Conservation (phyloP, 2,329 filamentous ascomycete species). For the Nigrospora osmanthi region DNA sequence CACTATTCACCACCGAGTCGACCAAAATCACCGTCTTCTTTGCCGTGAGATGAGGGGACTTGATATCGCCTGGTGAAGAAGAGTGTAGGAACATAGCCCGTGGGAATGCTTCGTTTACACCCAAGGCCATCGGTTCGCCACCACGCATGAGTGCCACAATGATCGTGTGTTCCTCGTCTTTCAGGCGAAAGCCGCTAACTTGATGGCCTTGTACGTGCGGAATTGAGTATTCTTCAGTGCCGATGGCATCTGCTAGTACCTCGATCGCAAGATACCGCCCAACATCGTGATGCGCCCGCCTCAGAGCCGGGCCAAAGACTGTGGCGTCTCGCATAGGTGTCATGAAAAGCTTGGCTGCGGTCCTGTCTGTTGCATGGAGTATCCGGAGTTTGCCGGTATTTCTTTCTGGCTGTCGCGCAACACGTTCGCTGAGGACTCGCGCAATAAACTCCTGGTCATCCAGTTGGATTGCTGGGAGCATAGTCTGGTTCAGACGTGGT, state of each 20-base stretch:
- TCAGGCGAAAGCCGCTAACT: constrained; percentile 36
- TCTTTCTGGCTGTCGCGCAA: not conserved
- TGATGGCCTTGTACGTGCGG: constrained; percentile 40
- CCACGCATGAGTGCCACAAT: constrained; percentile 58
- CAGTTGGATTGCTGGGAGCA: constrained; percentile 33
- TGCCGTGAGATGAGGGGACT: constrained; percentile 27
- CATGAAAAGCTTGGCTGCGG: constrained; percentile 40
- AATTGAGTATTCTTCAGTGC: constrained; percentile 39
- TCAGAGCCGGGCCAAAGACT: constrained; percentile 34
- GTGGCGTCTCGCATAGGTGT: constrained; percentile 43
- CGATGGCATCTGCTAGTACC: constrained; percentile 36
- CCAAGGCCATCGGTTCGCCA: constrained; percentile 53
- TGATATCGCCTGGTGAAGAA: constrained; percentile 29
- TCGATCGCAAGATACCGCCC: constrained; percentile 47
- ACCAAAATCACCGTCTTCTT: constrained; percentile 41
- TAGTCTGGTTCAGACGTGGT: constrained; percentile 31
- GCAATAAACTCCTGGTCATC: constrained; percentile 13
- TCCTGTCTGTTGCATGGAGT: constrained; percentile 35
- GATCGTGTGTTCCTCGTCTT: constrained; percentile 35
- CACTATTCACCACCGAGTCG: constrained; percentile 53
- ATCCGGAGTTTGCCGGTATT: constrained; percentile 9
- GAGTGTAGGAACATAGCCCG: constrained; percentile 43
- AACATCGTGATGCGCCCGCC: constrained; percentile 37
- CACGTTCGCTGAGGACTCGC: constrained; percentile 7
- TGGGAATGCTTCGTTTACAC: constrained; percentile 45